Percentiles rank a stretch among this genome's conserved stretches.
Conservation (phyloP, 73 alveolate species). For the Paramecium sonneborni region DNA sequence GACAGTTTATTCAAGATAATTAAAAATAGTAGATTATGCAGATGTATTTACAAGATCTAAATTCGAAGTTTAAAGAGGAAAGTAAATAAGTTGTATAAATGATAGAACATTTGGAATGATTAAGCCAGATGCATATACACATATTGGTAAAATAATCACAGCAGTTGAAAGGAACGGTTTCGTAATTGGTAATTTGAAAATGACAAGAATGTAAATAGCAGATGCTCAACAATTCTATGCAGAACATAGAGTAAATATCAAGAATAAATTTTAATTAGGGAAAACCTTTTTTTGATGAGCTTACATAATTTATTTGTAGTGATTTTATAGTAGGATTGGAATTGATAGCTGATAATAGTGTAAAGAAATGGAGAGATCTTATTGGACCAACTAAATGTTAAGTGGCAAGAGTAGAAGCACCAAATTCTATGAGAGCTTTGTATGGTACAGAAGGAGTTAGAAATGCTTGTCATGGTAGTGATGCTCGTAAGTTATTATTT, state of each 20-base stretch:
- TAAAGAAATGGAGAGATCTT: constrained; percentile 89
- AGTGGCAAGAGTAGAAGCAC: constrained; percentile 92
- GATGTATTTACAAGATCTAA: constrained; percentile 90
- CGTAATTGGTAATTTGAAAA: constrained; percentile 89
- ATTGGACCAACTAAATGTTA: constrained; percentile 93
- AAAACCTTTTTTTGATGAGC: constrained; percentile 87
- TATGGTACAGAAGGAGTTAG: constrained; percentile 95
- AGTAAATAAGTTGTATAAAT: constrained; percentile 52
- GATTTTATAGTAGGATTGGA: constrained; percentile 96
- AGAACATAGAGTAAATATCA: constrained; percentile 65
- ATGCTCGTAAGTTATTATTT: constrained; percentile 66
- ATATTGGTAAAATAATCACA: constrained; percentile 92
- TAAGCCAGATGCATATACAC: constrained; percentile 95
- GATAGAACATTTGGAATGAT: constrained; percentile 95
- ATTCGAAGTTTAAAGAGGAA: constrained; percentile 78
- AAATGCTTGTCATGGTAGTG: constrained; percentile 96
- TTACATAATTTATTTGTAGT: constrained; percentile 85
- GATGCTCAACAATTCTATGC: constrained; percentile 88
- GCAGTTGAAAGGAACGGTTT: constrained; percentile 85
- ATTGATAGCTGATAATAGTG: constrained; percentile 90
- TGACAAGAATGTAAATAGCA: constrained; percentile 84
- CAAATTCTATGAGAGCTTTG: constrained; percentile 90
- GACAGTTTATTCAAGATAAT: constrained; percentile 91
- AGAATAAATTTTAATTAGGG: constrained; percentile 64
- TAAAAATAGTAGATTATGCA: constrained; percentile 92